phyloP scores from a whole-genome alignment of 768 basidiomycete species.

The Boletus reticulatus region DNA sequence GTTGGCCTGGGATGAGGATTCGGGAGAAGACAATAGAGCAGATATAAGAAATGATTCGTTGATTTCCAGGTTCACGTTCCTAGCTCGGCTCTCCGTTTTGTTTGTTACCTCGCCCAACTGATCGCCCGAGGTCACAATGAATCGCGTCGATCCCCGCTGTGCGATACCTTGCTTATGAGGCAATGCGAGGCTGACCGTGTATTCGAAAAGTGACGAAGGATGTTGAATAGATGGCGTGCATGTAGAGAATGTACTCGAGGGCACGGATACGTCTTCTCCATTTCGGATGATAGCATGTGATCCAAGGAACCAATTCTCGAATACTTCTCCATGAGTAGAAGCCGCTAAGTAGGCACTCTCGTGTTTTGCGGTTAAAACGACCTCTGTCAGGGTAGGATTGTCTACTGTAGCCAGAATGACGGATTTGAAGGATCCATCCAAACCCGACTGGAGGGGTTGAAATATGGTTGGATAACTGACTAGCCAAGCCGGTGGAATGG shows the following conservation, averaged over 20 bases:
- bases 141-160: conserved; percentile 44
- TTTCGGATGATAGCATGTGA: conserved; percentile 50
- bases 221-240: conserved; percentile 9
- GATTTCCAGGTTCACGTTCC: conserved; percentile 58
- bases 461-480: conserved; percentile 37
- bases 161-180: conserved; percentile 75
- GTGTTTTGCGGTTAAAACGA: conserved; percentile 53
- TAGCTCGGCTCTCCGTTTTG: conserved; percentile 9
- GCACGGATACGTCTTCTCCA: conserved; percentile 40
- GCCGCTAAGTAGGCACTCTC: conserved; percentile 46
- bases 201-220: conserved; percentile 31
- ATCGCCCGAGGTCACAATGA: conserved; percentile 46
- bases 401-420: conserved; percentile 23
- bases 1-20: conserved; percentile 7
- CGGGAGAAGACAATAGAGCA: conserved; percentile 36
- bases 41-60: conserved; percentile 68
- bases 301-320: conserved; percentile 46
- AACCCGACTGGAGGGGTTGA: conserved; percentile 13
- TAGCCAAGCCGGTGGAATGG: conserved; percentile 42
- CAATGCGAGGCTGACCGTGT: conserved; percentile 57
- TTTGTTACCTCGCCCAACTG: conserved; percentile 1
- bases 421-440: conserved; percentile 10
- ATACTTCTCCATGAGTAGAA: conserved; percentile 26
- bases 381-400: conserved; percentile 44
- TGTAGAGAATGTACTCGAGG: conserved; percentile 16